Percentiles rank a stretch among this genome's conserved stretches.
These are phyloP conservation scores for Neurospora sp. DNA, from an alignment of 495 filamentous ascomycete genomes.

Conservation along the genomic window DNA sequence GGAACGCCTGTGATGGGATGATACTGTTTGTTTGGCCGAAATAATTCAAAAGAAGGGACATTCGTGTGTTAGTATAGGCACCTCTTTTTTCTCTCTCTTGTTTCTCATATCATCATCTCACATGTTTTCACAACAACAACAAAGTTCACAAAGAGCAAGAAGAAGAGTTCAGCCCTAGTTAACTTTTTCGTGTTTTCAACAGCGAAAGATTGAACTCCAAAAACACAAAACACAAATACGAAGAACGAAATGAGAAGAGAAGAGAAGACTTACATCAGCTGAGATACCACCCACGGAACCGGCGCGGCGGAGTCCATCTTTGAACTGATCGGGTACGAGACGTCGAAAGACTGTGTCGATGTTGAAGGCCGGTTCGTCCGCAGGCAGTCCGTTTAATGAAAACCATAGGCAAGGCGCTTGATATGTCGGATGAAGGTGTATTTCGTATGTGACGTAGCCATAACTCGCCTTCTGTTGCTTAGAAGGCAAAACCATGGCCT, in stretches of 20 bases:
- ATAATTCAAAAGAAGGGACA: slow-evolving; percentile 15
- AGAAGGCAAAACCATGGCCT: slow-evolving; percentile 3
- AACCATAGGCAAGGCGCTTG: slow-evolving; percentile 51
- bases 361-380: slow-evolving; percentile 30
- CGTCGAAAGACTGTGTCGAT: slow-evolving; percentile 59
- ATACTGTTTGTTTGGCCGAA: slow-evolving; percentile 41
- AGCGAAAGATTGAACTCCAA: background rate
- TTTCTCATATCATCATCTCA: slow-evolving; percentile 10
- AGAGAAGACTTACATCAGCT: slow-evolving; percentile 50
- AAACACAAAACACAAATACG: slow-evolving; percentile 16
- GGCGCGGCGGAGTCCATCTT: slow-evolving; percentile 42
- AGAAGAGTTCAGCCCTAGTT: slow-evolving; percentile 33
- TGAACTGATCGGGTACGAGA: slow-evolving; percentile 57
- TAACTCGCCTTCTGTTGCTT: background rate
- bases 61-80: slow-evolving; percentile 31
- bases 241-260: slow-evolving; percentile 3
- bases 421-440: slow-evolving; percentile 49
- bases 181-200: slow-evolving; percentile 18
- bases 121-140: background rate
- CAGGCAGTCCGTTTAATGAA: slow-evolving; percentile 36
- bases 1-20: slow-evolving; percentile 68
- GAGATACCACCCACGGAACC: slow-evolving; percentile 70
- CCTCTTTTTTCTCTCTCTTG: slow-evolving; percentile 14
- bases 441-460: slow-evolving; percentile 50
- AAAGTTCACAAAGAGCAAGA: slow-evolving; percentile 5